Percentiles rank a stretch among this genome's conserved stretches.
Conservation (phyloP, 371 early-diverging fungal species). For the Mortierella sp. region DNA sequence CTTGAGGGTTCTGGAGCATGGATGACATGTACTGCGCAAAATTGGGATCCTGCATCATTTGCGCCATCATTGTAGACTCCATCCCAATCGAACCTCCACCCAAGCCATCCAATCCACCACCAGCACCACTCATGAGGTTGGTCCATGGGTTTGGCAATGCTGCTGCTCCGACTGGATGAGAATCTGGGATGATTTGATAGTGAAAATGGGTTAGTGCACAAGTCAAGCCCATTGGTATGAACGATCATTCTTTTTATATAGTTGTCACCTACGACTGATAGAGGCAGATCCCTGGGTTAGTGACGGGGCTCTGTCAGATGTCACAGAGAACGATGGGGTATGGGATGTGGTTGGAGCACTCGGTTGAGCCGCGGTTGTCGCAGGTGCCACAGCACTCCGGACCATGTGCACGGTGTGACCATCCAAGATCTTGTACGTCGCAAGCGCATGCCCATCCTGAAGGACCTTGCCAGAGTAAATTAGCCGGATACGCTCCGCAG, state of each 20-base stretch:
- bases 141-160: constrained; percentile 61
- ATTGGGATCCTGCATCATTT: constrained; percentile 85
- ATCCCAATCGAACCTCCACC: constrained; percentile 54
- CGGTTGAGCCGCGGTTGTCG: constrained; percentile 11
- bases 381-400: constrained; percentile 58
- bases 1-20: constrained; percentile 82
- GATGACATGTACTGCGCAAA: constrained; percentile 82
- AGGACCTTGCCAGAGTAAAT: constrained; percentile 94
- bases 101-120: constrained; percentile 59
- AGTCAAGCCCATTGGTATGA: no score
- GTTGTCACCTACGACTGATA: no score
- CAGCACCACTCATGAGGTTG: constrained; percentile 54
- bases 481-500: constrained; percentile 82
- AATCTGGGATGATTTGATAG: no score
- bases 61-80: constrained; percentile 71
- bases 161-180: not conserved
- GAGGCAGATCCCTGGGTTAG: no score
- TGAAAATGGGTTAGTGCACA: no score
- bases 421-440: constrained; percentile 80
- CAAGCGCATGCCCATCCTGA: constrained; percentile 88
- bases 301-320: constrained; percentile 11
- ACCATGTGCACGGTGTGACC: constrained; percentile 89
- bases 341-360: not conserved
- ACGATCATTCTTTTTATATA: no score
- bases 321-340: constrained; percentile 24